Base-by-base conservation (phyloP, 2,329 filamentous ascomycete genomes). In the Penicillium olsonii region DNA sequence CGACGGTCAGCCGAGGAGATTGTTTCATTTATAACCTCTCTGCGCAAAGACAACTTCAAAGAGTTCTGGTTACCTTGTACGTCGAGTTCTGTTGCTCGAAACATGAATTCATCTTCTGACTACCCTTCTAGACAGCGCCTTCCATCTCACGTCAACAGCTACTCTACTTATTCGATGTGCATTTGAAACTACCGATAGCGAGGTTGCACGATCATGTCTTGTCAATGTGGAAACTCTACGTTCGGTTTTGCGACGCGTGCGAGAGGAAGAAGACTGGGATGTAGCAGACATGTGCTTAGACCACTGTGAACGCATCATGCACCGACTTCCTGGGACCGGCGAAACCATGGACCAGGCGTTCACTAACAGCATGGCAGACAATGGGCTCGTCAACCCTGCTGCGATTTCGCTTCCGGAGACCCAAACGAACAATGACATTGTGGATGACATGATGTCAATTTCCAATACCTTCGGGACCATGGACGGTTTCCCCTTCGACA, bases 211-310 rank as follows among this genome's bases (percentile, higher is more conserved):
- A 8, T 69, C 73, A 3, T 78, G 74, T 43, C 70, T 80, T 40
- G 49, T 68, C 6, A 75, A 76, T 20, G 75, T 80, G 2, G 72
- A 79, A 49, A 71, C 69, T 2, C 69, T 80, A 35, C 74, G 78
- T 31, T 68, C 71, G 7, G 73, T 77, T 26, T 72, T 81, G 7
- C 74, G 75, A 34, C 68, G 71, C 39, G 75, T 77, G 18, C 68
- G 72, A 12, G 74, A 75, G 24, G 74, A 78, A 42, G 75, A 78
- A 56, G 74, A 78, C 42, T 82, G 79, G 79, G 79, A 82, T 53
- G 72, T 82, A 8, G 78, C 78, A 7, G 75, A 78, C 41, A 80
- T 80, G 63, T 80, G 77, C 37, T 64, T 82, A 3, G 77, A 81
- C 34, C 72, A 75, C 58, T 75, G 74, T 59, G 74, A 76, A 49